These are phyloP conservation scores for Solanum acaule DNA, from an alignment of 257 asterid genomes.

Conservation along the genomic window DNA sequence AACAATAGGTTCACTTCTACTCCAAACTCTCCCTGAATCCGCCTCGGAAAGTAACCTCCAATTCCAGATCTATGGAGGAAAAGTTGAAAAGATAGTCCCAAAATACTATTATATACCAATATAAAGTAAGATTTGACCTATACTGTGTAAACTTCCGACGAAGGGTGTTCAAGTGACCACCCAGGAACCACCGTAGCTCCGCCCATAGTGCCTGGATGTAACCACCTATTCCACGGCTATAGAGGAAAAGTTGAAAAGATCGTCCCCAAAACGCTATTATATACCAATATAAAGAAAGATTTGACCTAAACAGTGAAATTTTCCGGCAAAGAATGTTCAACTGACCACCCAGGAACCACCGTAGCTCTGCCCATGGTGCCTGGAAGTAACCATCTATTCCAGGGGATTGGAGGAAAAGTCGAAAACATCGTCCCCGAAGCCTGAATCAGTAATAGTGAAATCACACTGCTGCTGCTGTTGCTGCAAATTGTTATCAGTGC, in stretches of 20 bases:
- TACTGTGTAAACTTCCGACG: accelerated
- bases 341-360: accelerated
- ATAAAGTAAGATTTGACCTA: neutral
- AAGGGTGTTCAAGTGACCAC: neutral
- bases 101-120: neutral
- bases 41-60: neutral
- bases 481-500: neutral
- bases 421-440: neutral
- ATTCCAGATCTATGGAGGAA: neutral
- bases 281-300: neutral
- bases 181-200: neutral
- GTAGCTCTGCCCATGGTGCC: neutral
- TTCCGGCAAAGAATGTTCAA: too few relatives aligned
- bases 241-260: neutral
- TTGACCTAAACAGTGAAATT: too few relatives aligned
- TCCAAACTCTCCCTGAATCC: too few relatives aligned
- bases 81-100: neutral
- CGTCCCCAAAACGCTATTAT: neutral
- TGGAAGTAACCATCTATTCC: neutral
- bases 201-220: accelerated
- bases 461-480: neutral
- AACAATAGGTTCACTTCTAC: neutral
- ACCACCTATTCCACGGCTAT: neutral
- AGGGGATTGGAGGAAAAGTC: accelerated
- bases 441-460: neutral